Conservation (phyloP, 805 yeast species). For the Cyberlindnera mrakii region DNA sequence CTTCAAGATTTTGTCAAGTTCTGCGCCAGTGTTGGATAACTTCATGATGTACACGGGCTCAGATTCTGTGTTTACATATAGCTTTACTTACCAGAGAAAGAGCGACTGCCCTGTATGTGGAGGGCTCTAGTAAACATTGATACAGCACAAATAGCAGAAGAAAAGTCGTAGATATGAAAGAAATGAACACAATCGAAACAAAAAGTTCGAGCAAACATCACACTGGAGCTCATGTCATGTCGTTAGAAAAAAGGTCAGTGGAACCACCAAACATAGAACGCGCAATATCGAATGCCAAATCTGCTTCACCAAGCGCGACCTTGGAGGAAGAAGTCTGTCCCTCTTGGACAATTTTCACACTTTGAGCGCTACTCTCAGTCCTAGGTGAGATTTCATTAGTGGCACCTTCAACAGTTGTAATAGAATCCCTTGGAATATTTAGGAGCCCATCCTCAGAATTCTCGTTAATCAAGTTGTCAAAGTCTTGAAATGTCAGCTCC, state of each 20-base stretch:
- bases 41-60: constrained; percentile 87
- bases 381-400: constrained; percentile 17
- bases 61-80: constrained; percentile 67
- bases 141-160: neutral
- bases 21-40: constrained; percentile 62
- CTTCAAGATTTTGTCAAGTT: constrained; percentile 67
- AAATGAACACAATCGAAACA: too few relatives aligned
- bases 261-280: constrained; percentile 23
- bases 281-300: constrained; percentile 22
- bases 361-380: constrained; percentile 8
- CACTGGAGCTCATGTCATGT: constrained; percentile 1
- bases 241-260: neutral
- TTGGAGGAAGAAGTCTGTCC: constrained; percentile 1
- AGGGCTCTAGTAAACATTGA: constrained; percentile 11
- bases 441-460: neutral
- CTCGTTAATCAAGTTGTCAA: constrained; percentile 1
- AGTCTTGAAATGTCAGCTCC: constrained; percentile 7
- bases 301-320: constrained; percentile 11
- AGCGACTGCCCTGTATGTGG: constrained; percentile 79
- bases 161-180: too few relatives aligned
- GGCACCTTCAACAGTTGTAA: neutral
- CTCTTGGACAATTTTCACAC: neutral
- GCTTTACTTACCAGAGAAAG: constrained; percentile 56
- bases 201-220: neutral
- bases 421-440: neutral